Base-by-base conservation (phyloP, 2,329 filamentous ascomycete genomes). In the Alternaria burnsii region DNA sequence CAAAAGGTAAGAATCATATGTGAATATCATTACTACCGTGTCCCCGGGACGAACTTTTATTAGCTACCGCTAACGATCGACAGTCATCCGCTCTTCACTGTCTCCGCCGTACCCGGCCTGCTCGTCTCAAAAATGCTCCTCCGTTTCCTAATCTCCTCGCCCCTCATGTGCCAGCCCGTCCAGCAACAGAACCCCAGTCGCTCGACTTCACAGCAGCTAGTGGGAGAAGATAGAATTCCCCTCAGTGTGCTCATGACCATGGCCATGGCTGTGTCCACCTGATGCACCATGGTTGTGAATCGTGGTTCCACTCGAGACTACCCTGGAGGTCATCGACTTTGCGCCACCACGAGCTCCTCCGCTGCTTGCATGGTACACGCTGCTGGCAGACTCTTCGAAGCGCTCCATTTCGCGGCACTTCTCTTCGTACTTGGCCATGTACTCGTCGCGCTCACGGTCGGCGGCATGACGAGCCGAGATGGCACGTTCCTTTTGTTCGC, bases 331-430 rank as follows among this genome's bases (percentile, higher is more conserved):
- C 3, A 16, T 53, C 4, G 34, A 59, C 40, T 63, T 64, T 12
- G 55, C 42, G 14, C 62, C 63, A 0, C 51, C 56, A 24, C 62
- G 55, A 22, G 20, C 48, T 11, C 40, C 50, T 4, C 34, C 46
- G 18, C 44, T 56, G 20, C 55, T 52, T 1, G 65, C 52, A 9
- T 66, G 67, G 12, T 65, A 71, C 7, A 68, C 59, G 16, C 56
- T 63, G 16, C 62, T 55, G 1, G 65, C 65, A 4, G 42, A 63
- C 28, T 71, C 69, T 41, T 69, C 66, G 16, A 66, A 71, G 1
- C 66, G 42, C 54, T 71, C 67, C 62, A 71, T 62, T 36, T 71
- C 69, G 2, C 69, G 56, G 32, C 69, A 71, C 58, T 71, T 71
- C 59, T 71, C 68, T 32, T 71, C 68, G 32, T 71, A 71, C 52